Percentiles rank a stretch among this genome's conserved stretches.
These are phyloP conservation scores for Chenopodium berlandieri DNA, from an alignment of 148 eudicot species.

Conservation along the genomic window DNA sequence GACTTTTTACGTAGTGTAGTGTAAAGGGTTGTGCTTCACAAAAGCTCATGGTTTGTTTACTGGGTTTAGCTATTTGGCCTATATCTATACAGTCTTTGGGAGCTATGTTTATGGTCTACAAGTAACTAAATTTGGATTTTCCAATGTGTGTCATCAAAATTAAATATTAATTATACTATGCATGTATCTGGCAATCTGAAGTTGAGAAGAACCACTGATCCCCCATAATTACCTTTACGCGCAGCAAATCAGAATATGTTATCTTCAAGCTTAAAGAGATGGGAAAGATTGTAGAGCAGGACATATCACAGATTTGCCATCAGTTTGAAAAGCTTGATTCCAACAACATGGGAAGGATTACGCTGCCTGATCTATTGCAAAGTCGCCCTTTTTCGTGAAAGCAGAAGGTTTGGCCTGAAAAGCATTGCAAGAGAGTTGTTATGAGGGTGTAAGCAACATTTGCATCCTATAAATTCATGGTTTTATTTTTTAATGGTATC, in stretches of 20 bases:
- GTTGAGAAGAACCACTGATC: no score
- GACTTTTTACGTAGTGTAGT: no score
- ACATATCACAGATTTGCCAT: constrained; percentile 49
- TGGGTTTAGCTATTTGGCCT: no score
- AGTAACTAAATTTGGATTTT: no score
- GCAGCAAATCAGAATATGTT: constrained; percentile 64
- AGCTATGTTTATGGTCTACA: no score
- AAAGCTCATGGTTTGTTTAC: no score
- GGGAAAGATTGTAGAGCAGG: constrained; percentile 60
- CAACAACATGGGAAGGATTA: constrained; percentile 54
- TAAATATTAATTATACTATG: neutral
- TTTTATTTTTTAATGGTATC: neutral
- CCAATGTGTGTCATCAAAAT: no score
- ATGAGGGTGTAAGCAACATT: constrained; percentile 2
- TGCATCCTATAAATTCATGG: neutral
- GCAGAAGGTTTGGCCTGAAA: neutral
- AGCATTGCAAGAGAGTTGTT: neutral
- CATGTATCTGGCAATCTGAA: neutral
- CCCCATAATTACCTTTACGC: neutral
- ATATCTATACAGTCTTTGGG: no score
- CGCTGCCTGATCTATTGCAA: constrained; percentile 42
- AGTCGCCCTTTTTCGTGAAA: constrained; percentile 11
- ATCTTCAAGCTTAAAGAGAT: constrained; percentile 65
- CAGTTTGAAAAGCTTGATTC: constrained; percentile 54
- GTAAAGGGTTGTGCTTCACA: no score